Conservation (phyloP, 2,329 filamentous ascomycete genomes). For the Cercospora berteroae region DNA sequence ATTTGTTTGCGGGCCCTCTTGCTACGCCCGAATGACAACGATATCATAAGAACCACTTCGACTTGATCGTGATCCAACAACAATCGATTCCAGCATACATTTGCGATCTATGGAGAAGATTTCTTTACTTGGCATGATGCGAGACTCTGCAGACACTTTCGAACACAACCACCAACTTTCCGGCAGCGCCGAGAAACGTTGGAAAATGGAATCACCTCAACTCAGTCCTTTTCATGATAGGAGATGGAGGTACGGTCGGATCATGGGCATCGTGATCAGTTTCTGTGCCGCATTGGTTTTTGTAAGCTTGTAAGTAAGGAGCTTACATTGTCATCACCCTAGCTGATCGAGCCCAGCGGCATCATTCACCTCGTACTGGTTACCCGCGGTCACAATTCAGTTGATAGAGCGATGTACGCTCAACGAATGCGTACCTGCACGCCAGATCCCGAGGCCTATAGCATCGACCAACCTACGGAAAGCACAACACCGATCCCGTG, state of each 20-base stretch:
- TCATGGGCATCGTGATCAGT: background rate
- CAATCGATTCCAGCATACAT: background rate
- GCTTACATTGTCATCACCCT: background rate
- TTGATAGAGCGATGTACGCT: background rate
- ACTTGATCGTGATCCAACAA: background rate
- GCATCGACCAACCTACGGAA: background rate
- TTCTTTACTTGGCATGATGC: background rate
- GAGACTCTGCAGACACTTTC: background rate
- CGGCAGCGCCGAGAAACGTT: background rate
- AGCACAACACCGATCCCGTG: constrained; percentile 53
- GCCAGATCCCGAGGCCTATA: background rate
- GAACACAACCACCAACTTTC: background rate
- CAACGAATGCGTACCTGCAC: background rate
- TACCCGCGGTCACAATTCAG: background rate
- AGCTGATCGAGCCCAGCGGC: background rate
- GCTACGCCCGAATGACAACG: background rate
- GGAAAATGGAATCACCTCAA: background rate
- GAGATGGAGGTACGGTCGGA: background rate
- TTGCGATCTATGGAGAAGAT: background rate
- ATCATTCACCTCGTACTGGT: background rate
- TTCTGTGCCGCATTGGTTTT: background rate
- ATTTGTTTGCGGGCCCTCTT: background rate
- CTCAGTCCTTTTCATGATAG: background rate
- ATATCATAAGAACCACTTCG: background rate
- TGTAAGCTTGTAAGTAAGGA: background rate